Evolutionary conservation across 2,329 filamentous ascomycete species (phyloP), one percentile per base, ranked within the genome.

Genomic region (Didymellaceae sp.): DNA sequence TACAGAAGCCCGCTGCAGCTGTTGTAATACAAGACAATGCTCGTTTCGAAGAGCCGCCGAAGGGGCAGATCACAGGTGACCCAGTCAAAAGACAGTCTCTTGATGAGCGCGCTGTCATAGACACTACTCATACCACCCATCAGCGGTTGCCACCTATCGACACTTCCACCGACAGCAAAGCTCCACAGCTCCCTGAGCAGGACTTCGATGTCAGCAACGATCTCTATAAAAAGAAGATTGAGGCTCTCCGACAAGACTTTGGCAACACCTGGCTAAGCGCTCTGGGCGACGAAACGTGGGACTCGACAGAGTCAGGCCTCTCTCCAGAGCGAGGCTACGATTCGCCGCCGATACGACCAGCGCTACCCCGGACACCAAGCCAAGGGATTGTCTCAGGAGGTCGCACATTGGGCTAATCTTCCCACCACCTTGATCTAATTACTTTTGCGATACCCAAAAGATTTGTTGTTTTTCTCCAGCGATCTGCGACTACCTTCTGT

Each of bases 191-290:
- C 18, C 46, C 35, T 20, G 44, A 34, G 40, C 52, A 54, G 53
- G 81, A 88, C 51, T 90, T 86, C 82, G 85, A 86, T 52, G 76
- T 84, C 33, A 83, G 84, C 51, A 88, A 88, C 45, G 90, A 94
- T 65, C 78, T 90, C 6, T 97, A 96, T 73, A 86, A 89, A 49
- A 89, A 89, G 70, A 94, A 94, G 73, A 88, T 97, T 45, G 91
- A 96, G 72, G 86, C 89, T 3, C 77, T 97, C 45, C 87, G 91
- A 54, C 88, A 88, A 65, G 90, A 93, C 65, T 87, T 96, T 58
- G 92, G 92, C 24, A 90, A 86, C 62, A 89, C 86, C 28, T 99
- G 96, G 82, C 82, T 99, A 30, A 92, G 86, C 56, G 90, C 89
- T 11, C 78, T 97, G 41, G 88, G 89, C 53, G 92, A 96, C 64